Conservation (phyloP, 768 basidiomycete species). For the Suillus subaureus region DNA sequence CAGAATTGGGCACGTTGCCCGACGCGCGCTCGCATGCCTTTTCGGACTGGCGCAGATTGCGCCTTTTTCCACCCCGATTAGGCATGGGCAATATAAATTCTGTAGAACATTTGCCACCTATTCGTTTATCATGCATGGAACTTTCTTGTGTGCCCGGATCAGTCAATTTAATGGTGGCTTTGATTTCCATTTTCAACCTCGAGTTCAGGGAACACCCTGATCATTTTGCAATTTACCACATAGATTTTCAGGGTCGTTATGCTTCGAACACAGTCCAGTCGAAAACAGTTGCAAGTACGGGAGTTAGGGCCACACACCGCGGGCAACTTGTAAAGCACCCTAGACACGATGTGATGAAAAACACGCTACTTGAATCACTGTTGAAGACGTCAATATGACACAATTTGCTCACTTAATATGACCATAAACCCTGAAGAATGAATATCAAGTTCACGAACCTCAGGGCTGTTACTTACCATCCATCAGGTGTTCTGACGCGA, state of each 20-base stretch:
- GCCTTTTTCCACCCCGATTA: slow-evolving; percentile 1
- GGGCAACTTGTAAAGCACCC: slow-evolving; percentile 5
- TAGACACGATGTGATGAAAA: slow-evolving; percentile 7
- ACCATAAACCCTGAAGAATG: slow-evolving; percentile 4
- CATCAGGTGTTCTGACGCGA: slow-evolving; percentile 2
- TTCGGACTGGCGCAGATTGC: background rate
- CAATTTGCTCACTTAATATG: background rate
- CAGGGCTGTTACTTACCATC: slow-evolving; percentile 4
- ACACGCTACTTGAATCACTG: background rate
- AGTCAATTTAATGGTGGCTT: background rate
- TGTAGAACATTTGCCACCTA: background rate
- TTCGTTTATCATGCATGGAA: slow-evolving; percentile 3
- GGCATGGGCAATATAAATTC: background rate
- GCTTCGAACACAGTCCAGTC: slow-evolving; percentile 6
- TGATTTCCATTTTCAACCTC: slow-evolving; percentile 2
- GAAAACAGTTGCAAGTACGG: background rate
- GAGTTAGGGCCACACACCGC: slow-evolving; percentile 5
- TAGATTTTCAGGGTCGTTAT: slow-evolving; percentile 8
- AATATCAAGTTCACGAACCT: slow-evolving; percentile 1
- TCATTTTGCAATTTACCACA: background rate
- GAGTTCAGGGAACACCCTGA: slow-evolving; percentile 6
- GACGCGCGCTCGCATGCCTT: background rate
- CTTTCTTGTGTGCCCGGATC: background rate
- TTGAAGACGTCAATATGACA: slow-evolving; percentile 8
- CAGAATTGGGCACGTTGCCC: background rate